These are phyloP conservation scores for Cicer bijugum DNA, from an alignment of 306 rosid genomes.

Conservation along the genomic window DNA sequence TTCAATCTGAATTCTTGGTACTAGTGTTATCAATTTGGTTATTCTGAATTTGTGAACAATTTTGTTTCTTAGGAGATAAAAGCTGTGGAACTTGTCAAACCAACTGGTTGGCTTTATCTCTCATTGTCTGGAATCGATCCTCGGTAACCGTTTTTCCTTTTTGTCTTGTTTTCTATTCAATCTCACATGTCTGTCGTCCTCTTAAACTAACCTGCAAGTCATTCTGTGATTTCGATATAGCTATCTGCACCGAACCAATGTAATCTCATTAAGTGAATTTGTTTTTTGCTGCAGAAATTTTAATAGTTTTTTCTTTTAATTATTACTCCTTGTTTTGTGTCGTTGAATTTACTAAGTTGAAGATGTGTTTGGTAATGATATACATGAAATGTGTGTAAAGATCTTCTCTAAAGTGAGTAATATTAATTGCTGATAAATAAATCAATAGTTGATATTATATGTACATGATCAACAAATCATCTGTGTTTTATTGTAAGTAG, in stretches of 20 bases:
- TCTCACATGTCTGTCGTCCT: not conserved
- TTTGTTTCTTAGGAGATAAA: constrained; percentile 70
- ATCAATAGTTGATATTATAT: not conserved
- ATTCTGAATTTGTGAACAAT: constrained; percentile 36
- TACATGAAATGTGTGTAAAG: not conserved
- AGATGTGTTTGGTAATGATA: not conserved
- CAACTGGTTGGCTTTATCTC: constrained; percentile 88
- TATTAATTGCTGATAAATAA: not conserved
- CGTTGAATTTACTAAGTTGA: not conserved
- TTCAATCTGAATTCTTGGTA: not conserved
- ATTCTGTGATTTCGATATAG: not conserved
- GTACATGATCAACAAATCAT: not conserved
- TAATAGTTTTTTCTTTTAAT: not conserved
- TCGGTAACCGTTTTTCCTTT: constrained; percentile 52
- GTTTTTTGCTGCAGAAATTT: not conserved
- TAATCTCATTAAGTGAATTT: not conserved
- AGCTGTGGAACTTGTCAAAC: constrained; percentile 81
- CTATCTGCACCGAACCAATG: not conserved
- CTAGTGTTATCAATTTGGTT: not conserved
- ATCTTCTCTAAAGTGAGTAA: not conserved
- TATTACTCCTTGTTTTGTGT: not conserved
- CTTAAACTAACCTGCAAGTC: not conserved
- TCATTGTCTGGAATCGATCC: constrained; percentile 87
- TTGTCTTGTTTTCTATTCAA: not conserved
- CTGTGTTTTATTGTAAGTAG: not conserved